Percentiles rank a stretch among this genome's conserved stretches.
Conservation (phyloP, 805 yeast genomes). For the Cyberlindnera americana region DNA sequence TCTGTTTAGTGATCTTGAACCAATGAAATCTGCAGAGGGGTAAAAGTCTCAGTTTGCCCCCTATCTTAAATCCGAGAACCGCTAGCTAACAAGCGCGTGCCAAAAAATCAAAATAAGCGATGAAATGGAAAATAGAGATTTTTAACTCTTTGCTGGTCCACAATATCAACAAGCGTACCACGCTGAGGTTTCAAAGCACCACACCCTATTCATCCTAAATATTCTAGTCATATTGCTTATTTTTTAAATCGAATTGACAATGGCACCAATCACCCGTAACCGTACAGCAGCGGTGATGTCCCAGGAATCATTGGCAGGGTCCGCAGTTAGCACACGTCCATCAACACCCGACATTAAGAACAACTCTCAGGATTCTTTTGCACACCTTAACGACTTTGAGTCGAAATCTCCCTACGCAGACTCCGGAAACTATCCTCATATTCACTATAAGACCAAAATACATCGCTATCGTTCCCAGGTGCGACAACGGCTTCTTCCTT, state of each 20-base stretch:
- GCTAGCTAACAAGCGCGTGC: no score
- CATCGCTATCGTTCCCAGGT: conserved; percentile 50
- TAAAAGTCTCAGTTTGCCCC: no score
- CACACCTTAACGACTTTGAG: conserved; percentile 27
- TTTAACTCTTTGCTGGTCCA: neutral
- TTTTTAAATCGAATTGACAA: no score
- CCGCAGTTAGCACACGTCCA: conserved; percentile 8
- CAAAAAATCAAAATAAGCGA: no score
- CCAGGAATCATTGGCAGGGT: neutral
- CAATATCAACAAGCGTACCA: no score
- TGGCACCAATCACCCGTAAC: conserved; percentile 2
- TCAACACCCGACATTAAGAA: conserved; percentile 5
- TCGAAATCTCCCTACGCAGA: conserved; percentile 38
- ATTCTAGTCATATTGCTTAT: no score
- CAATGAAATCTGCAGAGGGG: no score
- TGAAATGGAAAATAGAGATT: neutral
- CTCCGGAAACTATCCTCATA: conserved; percentile 70
- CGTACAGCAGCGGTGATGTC: conserved; percentile 2
- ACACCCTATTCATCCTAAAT: no score
- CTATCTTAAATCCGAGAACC: no score
- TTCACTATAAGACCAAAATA: conserved; percentile 61
- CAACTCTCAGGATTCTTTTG: conserved; percentile 20
- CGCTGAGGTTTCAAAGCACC: no score
- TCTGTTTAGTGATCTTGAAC: no score
- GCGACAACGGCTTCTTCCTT: conserved; percentile 51